phyloP scores from a whole-genome alignment of 2,329 filamentous ascomycete genomes.

The Diaporthe destruens region DNA sequence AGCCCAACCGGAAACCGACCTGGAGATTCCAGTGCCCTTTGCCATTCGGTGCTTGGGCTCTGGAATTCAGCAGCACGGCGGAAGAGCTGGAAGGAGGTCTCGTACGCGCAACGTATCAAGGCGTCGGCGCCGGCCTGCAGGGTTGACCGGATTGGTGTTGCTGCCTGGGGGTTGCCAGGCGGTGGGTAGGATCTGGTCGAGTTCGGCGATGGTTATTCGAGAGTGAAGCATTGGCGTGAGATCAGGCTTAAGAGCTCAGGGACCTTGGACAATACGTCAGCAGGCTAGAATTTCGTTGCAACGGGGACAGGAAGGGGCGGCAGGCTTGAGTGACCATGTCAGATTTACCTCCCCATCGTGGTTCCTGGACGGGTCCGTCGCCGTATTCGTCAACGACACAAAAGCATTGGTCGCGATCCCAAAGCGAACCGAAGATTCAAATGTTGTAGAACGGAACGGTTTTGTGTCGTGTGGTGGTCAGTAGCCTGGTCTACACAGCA shows the following conservation, averaged over 20 bases:
- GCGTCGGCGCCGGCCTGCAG: constrained; percentile 19
- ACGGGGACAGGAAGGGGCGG: neutral
- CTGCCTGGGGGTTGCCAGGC: constrained; percentile 2
- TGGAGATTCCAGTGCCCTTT: neutral
- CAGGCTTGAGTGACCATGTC: neutral
- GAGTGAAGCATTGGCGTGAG: neutral
- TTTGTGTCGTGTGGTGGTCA: neutral
- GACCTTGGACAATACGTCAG: constrained; percentile 10
- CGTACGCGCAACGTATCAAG: constrained; percentile 10
- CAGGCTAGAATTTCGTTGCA: neutral
- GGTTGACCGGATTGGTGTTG: constrained; percentile 20
- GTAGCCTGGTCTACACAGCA: neutral
- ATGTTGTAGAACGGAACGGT: constrained; percentile 16
- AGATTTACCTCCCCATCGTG: neutral
- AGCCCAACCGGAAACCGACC: neutral
- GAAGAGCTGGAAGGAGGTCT: neutral
- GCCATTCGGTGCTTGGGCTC: neutral
- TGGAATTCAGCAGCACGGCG: neutral
- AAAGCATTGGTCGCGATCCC: neutral
- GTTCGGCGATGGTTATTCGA: constrained; percentile 12
- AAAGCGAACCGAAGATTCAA: neutral
- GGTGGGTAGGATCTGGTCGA: constrained; percentile 7
- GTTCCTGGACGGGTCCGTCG: neutral
- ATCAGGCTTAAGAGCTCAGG: neutral
- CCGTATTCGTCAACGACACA: neutral